phyloP scores from a whole-genome alignment of 129 eudicot genomes.

The Arctium lappa region DNA sequence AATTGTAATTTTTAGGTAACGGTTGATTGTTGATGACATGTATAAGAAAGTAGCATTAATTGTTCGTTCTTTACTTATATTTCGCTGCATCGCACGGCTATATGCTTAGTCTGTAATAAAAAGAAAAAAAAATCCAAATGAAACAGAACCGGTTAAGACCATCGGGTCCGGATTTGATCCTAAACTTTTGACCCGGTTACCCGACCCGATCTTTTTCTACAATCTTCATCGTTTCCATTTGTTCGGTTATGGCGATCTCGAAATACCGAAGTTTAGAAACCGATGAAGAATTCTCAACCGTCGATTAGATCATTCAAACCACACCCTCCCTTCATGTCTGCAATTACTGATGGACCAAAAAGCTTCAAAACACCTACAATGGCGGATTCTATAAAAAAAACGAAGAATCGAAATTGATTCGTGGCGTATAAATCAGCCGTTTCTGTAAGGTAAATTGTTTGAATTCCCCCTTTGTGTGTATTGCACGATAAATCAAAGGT shows the following conservation, averaged over 20 bases:
- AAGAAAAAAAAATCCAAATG: too few relatives aligned
- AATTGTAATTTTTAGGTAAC: too few relatives aligned
- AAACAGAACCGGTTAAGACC: too few relatives aligned
- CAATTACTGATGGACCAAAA: slow-evolving; percentile 19
- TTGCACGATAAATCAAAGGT: neutral
- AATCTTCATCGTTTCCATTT: too few relatives aligned
- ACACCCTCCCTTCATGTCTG: neutral
- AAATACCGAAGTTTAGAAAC: neutral
- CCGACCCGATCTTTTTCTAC: too few relatives aligned
- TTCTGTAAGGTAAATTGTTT: neutral
- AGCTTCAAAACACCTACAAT: slow-evolving; percentile 7
- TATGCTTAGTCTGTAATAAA: too few relatives aligned
- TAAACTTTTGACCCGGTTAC: too few relatives aligned
- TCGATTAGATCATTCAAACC: neutral
- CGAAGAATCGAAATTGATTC: neutral
- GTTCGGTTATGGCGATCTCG: neutral
- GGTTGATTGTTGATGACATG: too few relatives aligned
- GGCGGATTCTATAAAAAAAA: neutral
- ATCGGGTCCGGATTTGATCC: too few relatives aligned
- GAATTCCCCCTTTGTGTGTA: neutral
- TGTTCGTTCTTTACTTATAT: too few relatives aligned
- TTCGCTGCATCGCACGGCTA: too few relatives aligned
- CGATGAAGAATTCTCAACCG: neutral
- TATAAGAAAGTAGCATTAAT: too few relatives aligned
- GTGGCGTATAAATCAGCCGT: slow-evolving; percentile 2